A percentile compares a stretch with the other conserved stretches of the same genome.
phyloP scores from a whole-genome alignment of 2,329 filamentous ascomycete species.

The Penicillium corylophilum region DNA sequence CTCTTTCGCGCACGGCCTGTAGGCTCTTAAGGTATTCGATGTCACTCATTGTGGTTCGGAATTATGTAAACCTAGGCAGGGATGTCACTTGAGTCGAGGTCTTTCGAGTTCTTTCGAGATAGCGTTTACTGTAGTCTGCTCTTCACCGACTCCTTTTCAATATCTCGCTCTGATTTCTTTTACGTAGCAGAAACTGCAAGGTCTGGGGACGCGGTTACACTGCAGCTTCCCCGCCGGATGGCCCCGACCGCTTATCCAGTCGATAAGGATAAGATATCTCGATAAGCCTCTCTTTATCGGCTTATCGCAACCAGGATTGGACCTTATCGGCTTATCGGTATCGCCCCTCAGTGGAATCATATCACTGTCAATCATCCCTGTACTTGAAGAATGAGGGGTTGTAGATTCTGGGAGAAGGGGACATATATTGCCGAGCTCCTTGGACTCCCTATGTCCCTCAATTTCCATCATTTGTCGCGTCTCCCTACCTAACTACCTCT shows the following conservation, averaged over 20 bases:
- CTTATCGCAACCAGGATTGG: background rate
- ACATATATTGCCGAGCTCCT: background rate
- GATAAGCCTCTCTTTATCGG: background rate
- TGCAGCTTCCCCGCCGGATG: background rate
- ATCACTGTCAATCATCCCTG: background rate
- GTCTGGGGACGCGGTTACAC: background rate
- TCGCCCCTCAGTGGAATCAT: background rate
- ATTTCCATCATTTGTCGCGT: background rate
- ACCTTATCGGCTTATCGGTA: background rate
- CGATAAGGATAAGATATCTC: background rate
- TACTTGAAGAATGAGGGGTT: background rate
- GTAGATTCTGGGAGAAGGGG: background rate
- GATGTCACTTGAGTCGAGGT: background rate
- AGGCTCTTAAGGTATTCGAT: constrained; percentile 31
- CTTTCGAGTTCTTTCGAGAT: background rate
- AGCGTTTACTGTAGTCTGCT: background rate
- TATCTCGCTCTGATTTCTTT: background rate
- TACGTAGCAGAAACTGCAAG: background rate
- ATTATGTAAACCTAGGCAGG: background rate
- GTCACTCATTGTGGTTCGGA: constrained; percentile 9
- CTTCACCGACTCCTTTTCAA: background rate
- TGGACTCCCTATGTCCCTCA: background rate
- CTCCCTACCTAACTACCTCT: background rate
- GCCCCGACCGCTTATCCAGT: background rate
- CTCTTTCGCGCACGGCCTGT: constrained; percentile 29